phyloP scores from a whole-genome alignment of 2,329 filamentous ascomycete species.

The Didymella keratinophila region DNA sequence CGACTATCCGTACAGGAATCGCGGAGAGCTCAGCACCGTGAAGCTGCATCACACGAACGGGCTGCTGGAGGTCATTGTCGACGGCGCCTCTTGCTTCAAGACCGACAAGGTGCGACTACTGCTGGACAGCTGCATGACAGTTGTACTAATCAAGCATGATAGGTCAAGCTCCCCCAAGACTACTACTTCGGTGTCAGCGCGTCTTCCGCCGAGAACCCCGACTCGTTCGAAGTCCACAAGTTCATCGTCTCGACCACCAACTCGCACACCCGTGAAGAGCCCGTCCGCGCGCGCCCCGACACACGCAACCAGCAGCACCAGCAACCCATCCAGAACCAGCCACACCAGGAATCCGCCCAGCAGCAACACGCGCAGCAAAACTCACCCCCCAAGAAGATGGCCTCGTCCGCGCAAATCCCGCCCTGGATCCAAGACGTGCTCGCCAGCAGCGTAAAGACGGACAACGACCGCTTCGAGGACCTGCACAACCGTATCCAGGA shows the following conservation, averaged over 20 bases:
- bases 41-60: slow-evolving; percentile 73
- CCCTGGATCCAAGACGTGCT: slow-evolving; percentile 55
- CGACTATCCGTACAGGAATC: slow-evolving; percentile 87
- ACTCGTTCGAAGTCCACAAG: slow-evolving; percentile 94
- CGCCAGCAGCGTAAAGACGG: slow-evolving; percentile 55
- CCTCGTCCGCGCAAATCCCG: slow-evolving; percentile 40
- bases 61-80: slow-evolving; percentile 79
- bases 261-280: slow-evolving; percentile 46
- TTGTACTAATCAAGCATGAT: slow-evolving; percentile 17
- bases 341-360: slow-evolving; percentile 44
- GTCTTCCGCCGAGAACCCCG: slow-evolving; percentile 86
- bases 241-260: slow-evolving; percentile 72
- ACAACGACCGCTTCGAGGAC: slow-evolving; percentile 76
- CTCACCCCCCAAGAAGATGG: slow-evolving; percentile 37
- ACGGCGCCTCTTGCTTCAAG: slow-evolving; percentile 83
- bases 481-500: slow-evolving; percentile 83
- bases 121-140: neutral
- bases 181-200: slow-evolving; percentile 90
- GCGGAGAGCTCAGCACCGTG: slow-evolving; percentile 82
- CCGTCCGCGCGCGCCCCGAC: slow-evolving; percentile 37
- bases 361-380: slow-evolving; percentile 18
- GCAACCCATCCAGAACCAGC: slow-evolving; percentile 29
- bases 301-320: slow-evolving; percentile 43
- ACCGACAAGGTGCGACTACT: slow-evolving; percentile 65
- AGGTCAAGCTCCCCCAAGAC: slow-evolving; percentile 78